Conservation (phyloP, 2,329 filamentous ascomycete species). For the Aspergillus sp. region DNA sequence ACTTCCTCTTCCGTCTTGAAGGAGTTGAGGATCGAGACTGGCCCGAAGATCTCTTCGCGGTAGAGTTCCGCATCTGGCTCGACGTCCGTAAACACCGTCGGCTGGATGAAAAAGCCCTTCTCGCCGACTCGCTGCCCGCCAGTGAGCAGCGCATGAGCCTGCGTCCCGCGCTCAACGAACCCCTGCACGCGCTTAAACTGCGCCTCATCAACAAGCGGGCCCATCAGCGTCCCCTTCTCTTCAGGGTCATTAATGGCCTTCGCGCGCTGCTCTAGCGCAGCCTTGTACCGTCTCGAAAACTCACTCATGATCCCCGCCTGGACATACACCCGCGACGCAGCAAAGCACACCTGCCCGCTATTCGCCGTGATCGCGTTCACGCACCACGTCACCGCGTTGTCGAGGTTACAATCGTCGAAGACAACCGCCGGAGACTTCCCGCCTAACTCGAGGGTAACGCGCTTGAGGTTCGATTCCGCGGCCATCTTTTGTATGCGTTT, state of each 20-base stretch:
- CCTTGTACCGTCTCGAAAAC: constrained; percentile 8
- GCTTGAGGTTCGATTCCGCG: constrained; percentile 39
- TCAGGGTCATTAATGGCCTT: neutral
- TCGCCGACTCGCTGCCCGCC: constrained; percentile 2
- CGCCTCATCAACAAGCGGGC: neutral
- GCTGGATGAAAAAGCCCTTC: constrained; percentile 13
- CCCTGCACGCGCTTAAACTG: constrained; percentile 4
- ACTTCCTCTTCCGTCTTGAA: constrained; percentile 21
- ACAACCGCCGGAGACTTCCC: constrained; percentile 41
- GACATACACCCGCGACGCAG: constrained; percentile 39
- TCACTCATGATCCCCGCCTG: constrained; percentile 30
- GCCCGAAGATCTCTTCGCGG: constrained; percentile 12
- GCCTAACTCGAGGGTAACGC: constrained; percentile 40
- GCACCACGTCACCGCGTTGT: constrained; percentile 37
- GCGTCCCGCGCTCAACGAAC: neutral
- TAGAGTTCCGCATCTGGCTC: neutral
- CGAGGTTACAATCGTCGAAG: constrained; percentile 40
- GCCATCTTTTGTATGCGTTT: constrained; percentile 35
- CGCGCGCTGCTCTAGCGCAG: constrained; percentile 3
- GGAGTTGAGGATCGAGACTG: constrained; percentile 14
- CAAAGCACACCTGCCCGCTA: constrained; percentile 39
- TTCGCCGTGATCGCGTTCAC: constrained; percentile 35
- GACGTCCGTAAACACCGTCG: constrained; percentile 2
- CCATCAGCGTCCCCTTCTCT: neutral
- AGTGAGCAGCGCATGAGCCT: neutral